A percentile compares a stretch with the other conserved stretches of the same genome.
Evolutionary conservation across 2,329 filamentous ascomycete species (phyloP).

Genomic region (Colletotrichum viniferum): DNA sequence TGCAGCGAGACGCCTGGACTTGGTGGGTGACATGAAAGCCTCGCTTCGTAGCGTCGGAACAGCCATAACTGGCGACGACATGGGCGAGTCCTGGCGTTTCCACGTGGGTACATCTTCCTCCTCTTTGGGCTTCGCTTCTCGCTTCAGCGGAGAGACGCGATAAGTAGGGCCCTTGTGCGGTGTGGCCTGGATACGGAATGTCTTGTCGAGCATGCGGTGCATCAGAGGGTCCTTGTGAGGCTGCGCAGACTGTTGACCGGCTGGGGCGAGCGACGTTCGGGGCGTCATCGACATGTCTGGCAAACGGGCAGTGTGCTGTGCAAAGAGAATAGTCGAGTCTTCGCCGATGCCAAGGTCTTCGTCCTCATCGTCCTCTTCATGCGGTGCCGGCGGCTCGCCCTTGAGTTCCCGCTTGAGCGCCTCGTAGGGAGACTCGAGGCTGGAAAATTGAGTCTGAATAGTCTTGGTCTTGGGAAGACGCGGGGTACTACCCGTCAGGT

Average conservation of each 20-base stretch:
- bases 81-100: slow-evolving; percentile 58
- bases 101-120: slow-evolving; percentile 43
- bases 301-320: slow-evolving; percentile 58
- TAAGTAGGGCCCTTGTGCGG: slow-evolving; percentile 65
- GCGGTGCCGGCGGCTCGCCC: slow-evolving; percentile 33
- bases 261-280: slow-evolving; percentile 28
- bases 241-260: slow-evolving; percentile 46
- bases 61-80: slow-evolving; percentile 78
- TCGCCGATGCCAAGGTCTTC: slow-evolving; percentile 43
- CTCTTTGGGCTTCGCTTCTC: slow-evolving; percentile 28
- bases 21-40: slow-evolving; percentile 79
- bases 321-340: slow-evolving; percentile 54
- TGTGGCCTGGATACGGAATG: slow-evolving; percentile 91
- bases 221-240: slow-evolving; percentile 75
- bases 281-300: slow-evolving; percentile 70
- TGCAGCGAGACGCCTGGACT: slow-evolving; percentile 48
- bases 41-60: slow-evolving; percentile 85
- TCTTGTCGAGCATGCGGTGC: slow-evolving; percentile 93
- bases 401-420: slow-evolving; percentile 70
- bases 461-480: slow-evolving; percentile 58
- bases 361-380: slow-evolving; percentile 38
- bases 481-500: slow-evolving; percentile 71
- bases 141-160: slow-evolving; percentile 51
- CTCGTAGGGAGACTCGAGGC: slow-evolving; percentile 80
- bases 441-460: slow-evolving; percentile 59